A percentile compares a stretch with the other conserved stretches of the same genome.
Evolutionary conservation across 345 rosid species (phyloP).

Genomic region (Pugionium cornutum): DNA sequence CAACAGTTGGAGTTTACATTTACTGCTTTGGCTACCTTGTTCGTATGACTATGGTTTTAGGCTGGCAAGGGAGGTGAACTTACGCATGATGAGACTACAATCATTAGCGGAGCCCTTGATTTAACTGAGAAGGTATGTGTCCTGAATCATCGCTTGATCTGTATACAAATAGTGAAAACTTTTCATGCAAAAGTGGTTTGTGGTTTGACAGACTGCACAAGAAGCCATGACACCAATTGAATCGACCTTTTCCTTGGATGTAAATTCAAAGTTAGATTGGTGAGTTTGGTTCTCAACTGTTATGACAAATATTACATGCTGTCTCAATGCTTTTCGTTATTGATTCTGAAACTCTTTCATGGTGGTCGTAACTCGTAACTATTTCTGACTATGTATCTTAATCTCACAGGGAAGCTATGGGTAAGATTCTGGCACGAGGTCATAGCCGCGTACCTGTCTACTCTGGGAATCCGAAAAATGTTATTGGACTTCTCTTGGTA

Average conservation of each 20-base stretch:
- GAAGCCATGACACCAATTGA: constrained; percentile 99
- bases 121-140: constrained; percentile 81
- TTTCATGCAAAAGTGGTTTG: constrained; percentile 12
- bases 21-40: constrained; percentile 8
- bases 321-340: not conserved
- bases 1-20: not conserved
- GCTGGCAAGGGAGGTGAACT: constrained; percentile 99
- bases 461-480: constrained; percentile 81
- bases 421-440: constrained; percentile 91
- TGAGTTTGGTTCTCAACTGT: constrained; percentile 40
- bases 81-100: constrained; percentile 82
- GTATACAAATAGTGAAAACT: not conserved
- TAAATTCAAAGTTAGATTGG: constrained; percentile 97
- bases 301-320: not conserved
- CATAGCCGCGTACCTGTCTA: constrained; percentile 98
- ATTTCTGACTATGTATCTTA: not conserved
- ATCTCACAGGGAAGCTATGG: constrained; percentile 95
- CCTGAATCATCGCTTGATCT: constrained; percentile 2
- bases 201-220: constrained; percentile 76
- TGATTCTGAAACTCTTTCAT: not conserved
- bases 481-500: constrained; percentile 96
- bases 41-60: constrained; percentile 40
- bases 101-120: constrained; percentile 56
- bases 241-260: constrained; percentile 95
- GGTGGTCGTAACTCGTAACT: not conserved